These are phyloP conservation scores for Syzygium malaccense DNA, from an alignment of 441 rosid species.

Conservation along the genomic window DNA sequence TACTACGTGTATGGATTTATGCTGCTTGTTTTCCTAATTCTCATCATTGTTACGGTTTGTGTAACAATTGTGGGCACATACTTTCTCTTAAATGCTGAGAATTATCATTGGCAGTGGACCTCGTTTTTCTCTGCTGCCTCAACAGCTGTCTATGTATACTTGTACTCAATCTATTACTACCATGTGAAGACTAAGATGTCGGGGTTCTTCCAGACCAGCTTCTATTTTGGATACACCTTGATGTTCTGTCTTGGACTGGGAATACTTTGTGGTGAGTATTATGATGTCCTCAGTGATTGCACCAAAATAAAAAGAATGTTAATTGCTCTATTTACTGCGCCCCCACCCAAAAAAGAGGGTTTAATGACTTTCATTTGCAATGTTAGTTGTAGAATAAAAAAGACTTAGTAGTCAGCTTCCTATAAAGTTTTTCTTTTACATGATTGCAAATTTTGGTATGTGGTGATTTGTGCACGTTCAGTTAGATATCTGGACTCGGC, in stretches of 20 bases:
- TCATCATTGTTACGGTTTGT: constrained; percentile 80
- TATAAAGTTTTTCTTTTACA: neutral
- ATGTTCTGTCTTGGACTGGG: constrained; percentile 98
- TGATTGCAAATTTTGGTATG: neutral
- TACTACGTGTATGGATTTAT: constrained; percentile 95
- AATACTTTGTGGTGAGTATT: constrained; percentile 84
- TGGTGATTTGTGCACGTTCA: neutral
- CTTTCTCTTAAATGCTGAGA: constrained; percentile 91
- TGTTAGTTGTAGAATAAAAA: neutral
- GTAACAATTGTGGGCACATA: constrained; percentile 95
- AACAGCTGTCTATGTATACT: constrained; percentile 86
- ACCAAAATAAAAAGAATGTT: neutral
- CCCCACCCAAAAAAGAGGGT: neutral
- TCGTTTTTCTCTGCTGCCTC: constrained; percentile 96
- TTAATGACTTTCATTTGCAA: neutral
- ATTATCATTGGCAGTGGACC: constrained; percentile 99
- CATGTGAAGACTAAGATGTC: constrained; percentile 93
- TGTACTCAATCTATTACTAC: constrained; percentile 89
- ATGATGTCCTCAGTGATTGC: neutral
- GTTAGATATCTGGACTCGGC: neutral
- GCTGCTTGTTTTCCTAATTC: constrained; percentile 88
- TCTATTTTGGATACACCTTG: constrained; percentile 95
- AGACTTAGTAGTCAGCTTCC: neutral
- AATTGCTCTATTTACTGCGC: neutral
- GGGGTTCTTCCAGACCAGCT: constrained; percentile 97